Evolutionary conservation across 2,329 filamentous ascomycete genomes (phyloP).

Genomic region (Blastomyces silverae): DNA sequence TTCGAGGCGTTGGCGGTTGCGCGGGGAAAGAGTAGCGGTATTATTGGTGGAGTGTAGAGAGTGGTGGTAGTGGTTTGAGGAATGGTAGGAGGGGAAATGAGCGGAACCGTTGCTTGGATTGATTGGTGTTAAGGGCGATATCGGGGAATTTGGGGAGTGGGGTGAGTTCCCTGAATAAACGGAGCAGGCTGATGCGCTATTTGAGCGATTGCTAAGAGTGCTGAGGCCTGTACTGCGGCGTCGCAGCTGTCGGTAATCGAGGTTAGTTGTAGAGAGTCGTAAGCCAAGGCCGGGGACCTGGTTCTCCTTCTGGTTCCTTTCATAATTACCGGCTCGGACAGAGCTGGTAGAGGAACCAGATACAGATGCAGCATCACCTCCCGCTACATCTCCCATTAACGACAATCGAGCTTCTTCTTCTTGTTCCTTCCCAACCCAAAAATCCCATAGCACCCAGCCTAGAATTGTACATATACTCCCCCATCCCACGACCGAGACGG

Average conservation of each 20-base stretch:
- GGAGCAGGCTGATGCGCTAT: conserved; percentile 53
- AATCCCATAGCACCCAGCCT: conserved; percentile 87
- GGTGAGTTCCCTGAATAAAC: conserved; percentile 43
- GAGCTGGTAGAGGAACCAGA: conserved; percentile 22
- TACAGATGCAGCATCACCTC: conserved; percentile 21
- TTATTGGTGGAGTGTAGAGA: conserved; percentile 15
- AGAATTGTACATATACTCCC: conserved; percentile 74
- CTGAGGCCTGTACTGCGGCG: conserved; percentile 28
- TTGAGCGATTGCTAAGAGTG: conserved; percentile 44
- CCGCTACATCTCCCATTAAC: conserved; percentile 26
- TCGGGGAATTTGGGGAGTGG: conserved; percentile 27
- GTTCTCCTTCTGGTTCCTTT: conserved; percentile 23
- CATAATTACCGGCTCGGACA: conserved; percentile 25
- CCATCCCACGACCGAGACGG: conserved; percentile 80
- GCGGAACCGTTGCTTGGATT: conserved; percentile 21
- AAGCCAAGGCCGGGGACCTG: conserved; percentile 41
- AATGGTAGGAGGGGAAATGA: conserved; percentile 26
- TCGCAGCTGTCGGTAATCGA: conserved; percentile 28
- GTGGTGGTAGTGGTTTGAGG: conserved; percentile 20
- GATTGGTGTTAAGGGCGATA: conserved; percentile 22
- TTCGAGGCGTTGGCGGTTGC: conserved; percentile 59
- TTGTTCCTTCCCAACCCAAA: conserved; percentile 72
- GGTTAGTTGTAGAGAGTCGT: conserved; percentile 34
- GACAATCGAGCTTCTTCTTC: conserved; percentile 37
- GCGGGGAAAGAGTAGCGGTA: conserved; percentile 42